Conservation (phyloP, 2,329 filamentous ascomycete genomes). For the Tolypocladium paradoxum region DNA sequence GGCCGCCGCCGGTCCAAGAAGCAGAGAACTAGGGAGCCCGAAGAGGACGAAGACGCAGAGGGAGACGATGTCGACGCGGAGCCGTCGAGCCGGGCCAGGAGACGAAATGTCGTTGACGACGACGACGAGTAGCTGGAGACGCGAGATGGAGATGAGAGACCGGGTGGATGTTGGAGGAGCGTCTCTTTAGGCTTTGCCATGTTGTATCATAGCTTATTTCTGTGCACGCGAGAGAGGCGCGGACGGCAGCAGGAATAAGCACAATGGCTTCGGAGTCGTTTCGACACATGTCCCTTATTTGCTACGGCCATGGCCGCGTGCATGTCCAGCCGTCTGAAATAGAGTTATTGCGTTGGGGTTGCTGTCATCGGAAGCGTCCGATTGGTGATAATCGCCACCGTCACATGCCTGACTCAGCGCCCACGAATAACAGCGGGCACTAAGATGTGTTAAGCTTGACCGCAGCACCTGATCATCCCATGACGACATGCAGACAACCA, state of each 20-base stretch:
- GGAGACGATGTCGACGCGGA: constrained; percentile 36
- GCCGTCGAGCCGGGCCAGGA: constrained; percentile 34
- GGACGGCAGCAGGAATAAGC: no score
- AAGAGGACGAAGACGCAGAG: constrained; percentile 41
- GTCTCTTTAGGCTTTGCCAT: neutral
- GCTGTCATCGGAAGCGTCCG: neutral
- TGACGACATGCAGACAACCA: neutral
- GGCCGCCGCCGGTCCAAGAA: constrained; percentile 36
- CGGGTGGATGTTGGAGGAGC: neutral
- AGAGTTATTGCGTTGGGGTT: no score
- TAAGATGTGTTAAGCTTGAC: neutral
- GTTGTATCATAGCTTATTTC: no score
- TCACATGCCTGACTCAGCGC: constrained; percentile 16
- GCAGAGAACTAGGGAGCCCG: constrained; percentile 37
- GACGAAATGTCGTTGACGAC: constrained; percentile 48
- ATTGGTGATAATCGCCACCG: constrained; percentile 15
- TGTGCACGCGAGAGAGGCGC: no score
- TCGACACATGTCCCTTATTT: no score
- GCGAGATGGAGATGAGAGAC: neutral
- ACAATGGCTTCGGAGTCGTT: no score
- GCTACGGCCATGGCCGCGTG: no score
- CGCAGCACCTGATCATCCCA: neutral
- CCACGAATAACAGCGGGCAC: neutral
- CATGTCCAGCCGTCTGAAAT: no score
- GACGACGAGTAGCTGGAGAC: constrained; percentile 39